Conservation (phyloP, 306 rosid species). For the Lathyrus tuberosus region DNA sequence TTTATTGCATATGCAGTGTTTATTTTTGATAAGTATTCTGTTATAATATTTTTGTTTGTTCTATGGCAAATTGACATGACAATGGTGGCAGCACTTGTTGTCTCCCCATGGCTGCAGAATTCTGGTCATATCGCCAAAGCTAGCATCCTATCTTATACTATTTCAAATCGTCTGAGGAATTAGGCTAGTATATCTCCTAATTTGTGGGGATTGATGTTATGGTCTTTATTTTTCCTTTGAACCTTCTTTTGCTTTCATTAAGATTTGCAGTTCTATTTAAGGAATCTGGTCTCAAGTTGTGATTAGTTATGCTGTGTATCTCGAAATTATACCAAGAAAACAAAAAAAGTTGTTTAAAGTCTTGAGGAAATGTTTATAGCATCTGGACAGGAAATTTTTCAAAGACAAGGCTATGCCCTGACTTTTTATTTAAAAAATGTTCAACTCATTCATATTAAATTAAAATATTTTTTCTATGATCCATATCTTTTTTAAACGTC, state of each 20-base stretch:
- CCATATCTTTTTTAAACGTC: not conserved
- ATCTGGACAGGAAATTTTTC: not conserved
- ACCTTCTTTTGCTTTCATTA: not conserved
- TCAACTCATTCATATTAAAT: not conserved
- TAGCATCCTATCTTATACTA: not conserved
- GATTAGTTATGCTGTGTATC: not conserved
- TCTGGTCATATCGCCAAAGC: conserved; percentile 18
- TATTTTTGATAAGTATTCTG: conserved; percentile 9
- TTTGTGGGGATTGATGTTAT: conserved; percentile 31
- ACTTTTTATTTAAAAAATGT: not conserved
- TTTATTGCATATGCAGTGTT: not conserved
- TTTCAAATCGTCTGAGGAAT: conserved; percentile 12
- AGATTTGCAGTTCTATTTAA: conserved; percentile 21
- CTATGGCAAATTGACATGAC: not conserved
- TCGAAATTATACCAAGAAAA: conserved; percentile 18
- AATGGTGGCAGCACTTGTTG: conserved; percentile 15
- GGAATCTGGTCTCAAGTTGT: not conserved
- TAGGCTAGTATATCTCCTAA: conserved; percentile 13
- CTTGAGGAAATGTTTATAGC: not conserved
- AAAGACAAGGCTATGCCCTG: conserved; percentile 17
- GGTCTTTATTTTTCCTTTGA: not conserved
- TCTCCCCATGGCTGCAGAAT: conserved; percentile 24
- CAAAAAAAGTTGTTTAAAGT: conserved; percentile 1
- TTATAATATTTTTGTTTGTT: conserved; percentile 8
- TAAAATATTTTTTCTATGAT: conserved; percentile 6